Conservation (phyloP, 331 rosid genomes). For the Rhamnella rubrinervis region DNA sequence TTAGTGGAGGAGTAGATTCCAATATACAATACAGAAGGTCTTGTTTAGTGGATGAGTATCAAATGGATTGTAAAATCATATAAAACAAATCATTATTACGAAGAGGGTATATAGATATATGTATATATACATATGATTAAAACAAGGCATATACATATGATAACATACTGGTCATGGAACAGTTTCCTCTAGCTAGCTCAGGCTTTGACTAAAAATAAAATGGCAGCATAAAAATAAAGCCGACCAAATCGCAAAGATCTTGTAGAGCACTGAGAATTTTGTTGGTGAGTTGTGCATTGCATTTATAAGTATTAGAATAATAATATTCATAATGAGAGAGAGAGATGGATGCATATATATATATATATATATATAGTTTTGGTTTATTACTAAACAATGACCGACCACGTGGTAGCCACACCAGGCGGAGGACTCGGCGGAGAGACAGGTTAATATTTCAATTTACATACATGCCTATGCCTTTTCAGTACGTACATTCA, state of each 20-base stretch:
- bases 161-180: neutral
- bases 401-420: conserved; percentile 31
- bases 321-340: neutral
- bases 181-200: neutral
- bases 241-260: conserved; percentile 30
- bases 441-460: neutral
- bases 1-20: too few species aligned
- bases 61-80: too few species aligned
- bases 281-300: conserved; percentile 16
- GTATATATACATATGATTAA: too few species aligned
- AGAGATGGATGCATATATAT: neutral
- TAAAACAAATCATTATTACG: too few species aligned
- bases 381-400: conserved; percentile 23
- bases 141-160: too few species aligned
- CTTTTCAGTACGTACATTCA: neutral
- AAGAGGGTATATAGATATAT: too few species aligned
- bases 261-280: conserved; percentile 11
- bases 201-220: neutral
- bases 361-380: too few species aligned
- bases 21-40: too few species aligned
- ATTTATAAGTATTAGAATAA: neutral
- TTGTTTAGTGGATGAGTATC: too few species aligned
- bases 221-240: neutral
- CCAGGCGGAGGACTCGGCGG: neutral
- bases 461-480: too few species aligned